Percentiles rank a stretch among this genome's conserved stretches.
phyloP scores from a whole-genome alignment of 2,329 filamentous ascomycete species.

The Arthrobotrys sphaeroides region DNA sequence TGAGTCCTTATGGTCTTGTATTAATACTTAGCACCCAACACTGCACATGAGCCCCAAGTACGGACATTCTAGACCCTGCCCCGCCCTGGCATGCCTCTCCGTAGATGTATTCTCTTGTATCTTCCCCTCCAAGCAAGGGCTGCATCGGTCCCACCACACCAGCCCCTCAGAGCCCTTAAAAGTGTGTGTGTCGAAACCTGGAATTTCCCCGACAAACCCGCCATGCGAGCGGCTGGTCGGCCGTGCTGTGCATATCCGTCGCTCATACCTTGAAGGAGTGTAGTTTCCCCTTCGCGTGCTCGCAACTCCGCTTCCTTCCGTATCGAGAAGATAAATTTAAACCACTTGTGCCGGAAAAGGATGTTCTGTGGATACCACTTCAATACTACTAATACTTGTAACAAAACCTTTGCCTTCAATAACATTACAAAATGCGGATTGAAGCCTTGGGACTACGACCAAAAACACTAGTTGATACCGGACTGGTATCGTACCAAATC shows the following conservation, averaged over 20 bases:
- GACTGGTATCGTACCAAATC: no score
- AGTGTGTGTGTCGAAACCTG: constrained; percentile 41
- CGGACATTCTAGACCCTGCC: neutral
- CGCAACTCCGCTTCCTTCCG: constrained; percentile 17
- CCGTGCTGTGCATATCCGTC: constrained; percentile 25
- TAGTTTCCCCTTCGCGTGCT: constrained; percentile 17
- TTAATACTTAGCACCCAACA: no score
- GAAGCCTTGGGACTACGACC: no score
- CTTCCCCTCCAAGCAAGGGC: constrained; percentile 28
- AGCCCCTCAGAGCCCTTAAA: neutral
- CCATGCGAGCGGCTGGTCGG: constrained; percentile 26
- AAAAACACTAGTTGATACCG: no score
- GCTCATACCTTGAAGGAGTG: constrained; percentile 13
- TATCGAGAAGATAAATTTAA: no score
- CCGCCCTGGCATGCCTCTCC: neutral
- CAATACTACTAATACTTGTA: no score
- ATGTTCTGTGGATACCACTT: no score
- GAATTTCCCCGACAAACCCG: constrained; percentile 25
- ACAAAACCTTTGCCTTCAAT: no score
- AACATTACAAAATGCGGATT: neutral
- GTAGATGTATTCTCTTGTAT: constrained; percentile 23
- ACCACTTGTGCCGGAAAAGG: no score
- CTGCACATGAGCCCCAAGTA: neutral
- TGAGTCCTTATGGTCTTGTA: no score
- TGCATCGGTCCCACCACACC: constrained; percentile 48